These are phyloP conservation scores for Clonostachys solani DNA, from an alignment of 2,329 filamentous ascomycete species.

Conservation along the genomic window DNA sequence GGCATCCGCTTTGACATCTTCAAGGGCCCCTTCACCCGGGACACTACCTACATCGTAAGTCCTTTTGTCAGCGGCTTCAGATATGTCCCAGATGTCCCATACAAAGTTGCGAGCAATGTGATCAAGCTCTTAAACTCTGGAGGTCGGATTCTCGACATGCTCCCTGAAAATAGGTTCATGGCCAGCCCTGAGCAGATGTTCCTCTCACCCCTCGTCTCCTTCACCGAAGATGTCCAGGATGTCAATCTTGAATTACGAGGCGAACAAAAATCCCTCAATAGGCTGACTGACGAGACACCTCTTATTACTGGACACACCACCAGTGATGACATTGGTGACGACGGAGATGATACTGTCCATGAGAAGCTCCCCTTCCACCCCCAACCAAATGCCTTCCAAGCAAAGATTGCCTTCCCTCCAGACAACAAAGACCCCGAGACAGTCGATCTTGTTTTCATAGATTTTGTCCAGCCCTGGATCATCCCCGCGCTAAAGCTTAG, in stretches of 20 bases:
- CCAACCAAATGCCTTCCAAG: constrained; percentile 81
- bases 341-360: constrained; percentile 91
- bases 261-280: constrained; percentile 17
- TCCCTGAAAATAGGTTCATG: constrained; percentile 39
- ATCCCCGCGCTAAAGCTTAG: constrained; percentile 65
- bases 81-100: constrained; percentile 78
- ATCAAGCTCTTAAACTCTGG: constrained; percentile 53
- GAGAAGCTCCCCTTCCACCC: constrained; percentile 67
- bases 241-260: constrained; percentile 22
- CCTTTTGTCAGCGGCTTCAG: constrained; percentile 80
- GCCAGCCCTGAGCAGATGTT: constrained; percentile 42
- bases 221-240: constrained; percentile 10
- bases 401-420: constrained; percentile 57
- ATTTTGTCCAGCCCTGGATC: constrained; percentile 84
- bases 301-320: constrained; percentile 79
- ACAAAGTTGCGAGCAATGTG: constrained; percentile 67
- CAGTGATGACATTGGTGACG: constrained; percentile 72
- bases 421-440: constrained; percentile 52
- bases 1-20: constrained; percentile 95
- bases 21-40: constrained; percentile 83
- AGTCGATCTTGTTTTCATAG: constrained; percentile 87
- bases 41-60: constrained; percentile 80
- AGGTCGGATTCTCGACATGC: constrained; percentile 38
- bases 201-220: constrained; percentile 5
- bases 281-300: constrained; percentile 18